Evolutionary conservation across 495 filamentous ascomycete species (phyloP), one percentile per base, ranked within the genome.

Genomic region (Zalerion maritima): DNA sequence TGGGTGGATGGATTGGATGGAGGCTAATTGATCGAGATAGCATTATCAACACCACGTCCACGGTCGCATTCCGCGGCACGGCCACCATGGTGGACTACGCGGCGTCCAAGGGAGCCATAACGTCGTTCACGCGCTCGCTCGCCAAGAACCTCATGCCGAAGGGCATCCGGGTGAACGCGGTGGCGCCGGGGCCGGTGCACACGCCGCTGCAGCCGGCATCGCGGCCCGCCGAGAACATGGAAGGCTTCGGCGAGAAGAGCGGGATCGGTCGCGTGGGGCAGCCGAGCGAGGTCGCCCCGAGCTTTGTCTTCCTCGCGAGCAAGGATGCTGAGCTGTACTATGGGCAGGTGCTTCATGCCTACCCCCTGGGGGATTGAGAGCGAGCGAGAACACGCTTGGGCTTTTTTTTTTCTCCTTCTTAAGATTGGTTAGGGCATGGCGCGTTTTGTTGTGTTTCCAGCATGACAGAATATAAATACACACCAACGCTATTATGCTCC

Each of bases 81-180:
- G 29, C 44, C 1, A 41, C 45, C 15, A 60, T 76, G 49, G 49
- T 75, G 4, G 73, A 76, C 40, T 76, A 75, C 38, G 51, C 67
- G 3, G 49, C 68, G 7, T 74, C 67, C 7, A 76, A 81, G 48
- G 73, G 66, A 15, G 72, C 68, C 13, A 69, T 78, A 31, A 54
- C 65, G 11, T 50, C 60, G 1, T 76, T 76, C 42, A 78, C 75
- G 2, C 52, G 64, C 13, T 49, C 62, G 14, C 47, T 77, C 22
- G 64, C 69, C 3, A 50, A 57, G 31, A 55, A 75, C 18, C 49
- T 75, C 18, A 52, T 61, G 6, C 49, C 62, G 2, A 71, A 69
- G 43, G 72, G 71, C 5, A 78, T 78, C 36, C 48, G 68, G 0
- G 71, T 76, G 15, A 78, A 78, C 37, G 64, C 59, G 12, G 71